Percentiles rank a stretch among this genome's conserved stretches.
Evolutionary conservation across 1,284 basidiomycete genomes (phyloP).

Genomic region (Trametes pubescens): DNA sequence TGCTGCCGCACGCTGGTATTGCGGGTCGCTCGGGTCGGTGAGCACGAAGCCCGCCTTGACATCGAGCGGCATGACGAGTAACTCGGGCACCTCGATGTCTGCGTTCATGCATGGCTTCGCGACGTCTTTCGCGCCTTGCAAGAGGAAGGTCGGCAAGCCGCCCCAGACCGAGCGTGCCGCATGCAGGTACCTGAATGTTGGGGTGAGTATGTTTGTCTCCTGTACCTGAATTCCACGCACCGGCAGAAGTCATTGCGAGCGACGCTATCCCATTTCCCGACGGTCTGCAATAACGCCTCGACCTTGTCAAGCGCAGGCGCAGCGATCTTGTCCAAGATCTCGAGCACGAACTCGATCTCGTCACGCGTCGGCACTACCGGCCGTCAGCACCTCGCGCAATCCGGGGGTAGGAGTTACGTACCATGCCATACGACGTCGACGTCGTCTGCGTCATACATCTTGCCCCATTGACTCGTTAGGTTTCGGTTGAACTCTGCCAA

Average conservation of each 20-base stretch:
- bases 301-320: conserved; percentile 75
- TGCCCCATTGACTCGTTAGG: conserved; percentile 87
- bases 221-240: conserved; percentile 49
- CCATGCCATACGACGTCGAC: conserved; percentile 92
- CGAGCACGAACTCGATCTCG: conserved; percentile 86
- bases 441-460: conserved; percentile 81
- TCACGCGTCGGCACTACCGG: conserved; percentile 67
- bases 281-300: conserved; percentile 66
- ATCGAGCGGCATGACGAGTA: conserved; percentile 68
- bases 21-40: conserved; percentile 76
- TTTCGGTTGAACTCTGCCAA: conserved; percentile 71
- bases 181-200: conserved; percentile 61
- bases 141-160: conserved; percentile 73
- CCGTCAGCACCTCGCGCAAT: conserved; percentile 2
- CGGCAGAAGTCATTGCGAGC: conserved; percentile 96
- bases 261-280: conserved; percentile 70
- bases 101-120: conserved; percentile 64
- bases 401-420: conserved; percentile 41
- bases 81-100: conserved; percentile 68
- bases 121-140: conserved; percentile 67
- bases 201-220: conserved; percentile 13
- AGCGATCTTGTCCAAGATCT: conserved; percentile 78
- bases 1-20: conserved; percentile 71
- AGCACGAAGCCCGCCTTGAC: conserved; percentile 82
- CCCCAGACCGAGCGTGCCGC: conserved; percentile 74